Conservation (phyloP, 208 protist genomes). For the Tetramitus jugosus region DNA sequence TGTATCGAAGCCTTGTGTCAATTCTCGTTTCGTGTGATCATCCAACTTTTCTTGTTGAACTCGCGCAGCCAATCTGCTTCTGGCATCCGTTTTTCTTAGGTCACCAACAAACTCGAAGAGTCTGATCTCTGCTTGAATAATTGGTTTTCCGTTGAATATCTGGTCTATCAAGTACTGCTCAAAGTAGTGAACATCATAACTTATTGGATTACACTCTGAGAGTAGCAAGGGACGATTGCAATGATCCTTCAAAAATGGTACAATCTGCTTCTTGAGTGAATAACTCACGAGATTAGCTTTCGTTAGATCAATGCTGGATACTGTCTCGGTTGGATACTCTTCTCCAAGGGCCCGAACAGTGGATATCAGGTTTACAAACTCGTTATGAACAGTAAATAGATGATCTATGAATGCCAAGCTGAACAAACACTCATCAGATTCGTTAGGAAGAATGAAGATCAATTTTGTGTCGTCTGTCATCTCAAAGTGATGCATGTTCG, state of each 20-base stretch:
- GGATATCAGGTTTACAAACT: neutral
- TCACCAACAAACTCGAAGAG: neutral
- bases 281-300: neutral
- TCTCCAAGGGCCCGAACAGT: too few species aligned
- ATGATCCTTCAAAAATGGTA: constrained; percentile 8
- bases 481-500: neutral
- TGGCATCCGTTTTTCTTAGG: neutral
- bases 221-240: neutral
- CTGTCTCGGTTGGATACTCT: neutral
- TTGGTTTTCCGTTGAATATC: neutral
- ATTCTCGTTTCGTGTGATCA: neutral
- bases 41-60: neutral
- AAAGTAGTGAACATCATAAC: neutral
- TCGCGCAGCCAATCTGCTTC: neutral
- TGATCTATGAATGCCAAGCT: neutral
- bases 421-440: neutral
- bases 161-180: neutral
- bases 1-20: too few species aligned
- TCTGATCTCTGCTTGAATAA: neutral
- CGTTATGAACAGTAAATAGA: neutral
- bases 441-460: neutral
- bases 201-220: neutral
- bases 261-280: neutral
- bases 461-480: neutral
- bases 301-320: too few species aligned